Evolutionary conservation across 805 yeast species (phyloP).

Genomic region (Wickerhamiella kurtzmanii): DNA sequence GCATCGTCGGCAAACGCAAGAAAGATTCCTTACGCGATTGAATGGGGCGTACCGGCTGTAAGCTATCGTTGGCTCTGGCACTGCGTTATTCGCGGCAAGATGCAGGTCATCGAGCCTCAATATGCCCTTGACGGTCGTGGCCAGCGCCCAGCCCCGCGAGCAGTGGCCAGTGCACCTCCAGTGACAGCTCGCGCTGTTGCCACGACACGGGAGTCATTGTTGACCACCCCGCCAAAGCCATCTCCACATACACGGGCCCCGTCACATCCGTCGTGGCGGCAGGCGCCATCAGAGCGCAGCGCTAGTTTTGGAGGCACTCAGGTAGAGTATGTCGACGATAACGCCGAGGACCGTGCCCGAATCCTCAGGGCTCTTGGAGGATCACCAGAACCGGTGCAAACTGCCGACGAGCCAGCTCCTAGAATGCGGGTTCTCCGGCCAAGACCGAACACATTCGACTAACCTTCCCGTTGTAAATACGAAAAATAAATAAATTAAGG

Average conservation of each 20-base stretch:
- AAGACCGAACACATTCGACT: neutral
- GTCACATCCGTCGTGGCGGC: neutral
- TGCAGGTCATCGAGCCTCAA: constrained; percentile 5
- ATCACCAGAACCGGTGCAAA: constrained; percentile 1
- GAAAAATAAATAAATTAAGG: neutral
- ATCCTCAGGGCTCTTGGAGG: constrained; percentile 9
- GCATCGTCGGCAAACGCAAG: constrained; percentile 18
- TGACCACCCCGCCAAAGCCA: neutral
- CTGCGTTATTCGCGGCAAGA: constrained; percentile 21
- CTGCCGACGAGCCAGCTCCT: too few species aligned
- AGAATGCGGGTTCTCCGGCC: neutral
- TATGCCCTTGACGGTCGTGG: constrained; percentile 7
- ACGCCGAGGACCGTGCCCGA: constrained; percentile 10
- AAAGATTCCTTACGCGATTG: constrained; percentile 24
- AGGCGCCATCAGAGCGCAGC: neutral
- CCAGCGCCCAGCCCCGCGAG: neutral
- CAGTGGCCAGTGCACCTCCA: neutral
- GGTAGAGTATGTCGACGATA: constrained; percentile 14
- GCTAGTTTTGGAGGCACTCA: neutral
- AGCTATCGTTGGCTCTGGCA: constrained; percentile 28
- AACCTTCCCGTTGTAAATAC: too few species aligned
- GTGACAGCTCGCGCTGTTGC: neutral
- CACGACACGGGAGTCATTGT: neutral
- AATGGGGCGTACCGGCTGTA: constrained; percentile 29
- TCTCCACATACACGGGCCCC: neutral